Evolutionary conservation across 495 filamentous ascomycete species (phyloP).

Genomic region (Cetradonia linearis): DNA sequence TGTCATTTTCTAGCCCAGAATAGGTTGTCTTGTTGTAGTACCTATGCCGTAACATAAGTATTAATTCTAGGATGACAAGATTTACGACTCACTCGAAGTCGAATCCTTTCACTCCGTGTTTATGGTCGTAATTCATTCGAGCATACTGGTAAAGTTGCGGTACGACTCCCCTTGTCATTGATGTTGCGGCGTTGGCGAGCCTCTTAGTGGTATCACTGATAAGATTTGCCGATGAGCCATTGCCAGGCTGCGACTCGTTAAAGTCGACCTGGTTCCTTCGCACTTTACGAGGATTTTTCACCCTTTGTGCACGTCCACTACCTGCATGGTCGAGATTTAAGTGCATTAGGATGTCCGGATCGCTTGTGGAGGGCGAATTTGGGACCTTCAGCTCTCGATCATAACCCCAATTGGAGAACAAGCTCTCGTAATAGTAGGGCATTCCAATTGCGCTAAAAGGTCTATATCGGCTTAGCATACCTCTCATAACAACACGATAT

Average conservation of each 20-base stretch:
- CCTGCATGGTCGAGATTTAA: constrained; percentile 49
- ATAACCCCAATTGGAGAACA: constrained; percentile 83
- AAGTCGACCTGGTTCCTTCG: constrained; percentile 77
- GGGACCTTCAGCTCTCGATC: constrained; percentile 75
- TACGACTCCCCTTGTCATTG: constrained; percentile 95
- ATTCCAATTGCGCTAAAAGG: constrained; percentile 80
- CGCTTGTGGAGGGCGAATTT: constrained; percentile 65
- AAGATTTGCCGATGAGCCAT: constrained; percentile 66
- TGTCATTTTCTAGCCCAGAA: constrained; percentile 91
- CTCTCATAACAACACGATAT: neutral
- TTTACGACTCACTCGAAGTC: constrained; percentile 66
- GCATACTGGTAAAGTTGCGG: constrained; percentile 6
- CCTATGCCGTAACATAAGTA: constrained; percentile 34
- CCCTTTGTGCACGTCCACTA: constrained; percentile 53
- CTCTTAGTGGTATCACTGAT: constrained; percentile 57
- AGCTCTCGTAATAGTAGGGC: constrained; percentile 80
- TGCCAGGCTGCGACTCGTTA: constrained; percentile 42
- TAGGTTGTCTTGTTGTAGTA: constrained; percentile 87
- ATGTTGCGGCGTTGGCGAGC: constrained; percentile 27
- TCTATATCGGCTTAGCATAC: constrained; percentile 32
- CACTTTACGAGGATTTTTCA: constrained; percentile 55
- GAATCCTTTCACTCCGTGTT: constrained; percentile 74
- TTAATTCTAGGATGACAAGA: neutral
- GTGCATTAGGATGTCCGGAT: constrained; percentile 57
- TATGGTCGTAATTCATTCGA: neutral